Base-by-base conservation (phyloP, 2,329 filamentous ascomycete genomes). In the Nigrograna mackinnonii region DNA sequence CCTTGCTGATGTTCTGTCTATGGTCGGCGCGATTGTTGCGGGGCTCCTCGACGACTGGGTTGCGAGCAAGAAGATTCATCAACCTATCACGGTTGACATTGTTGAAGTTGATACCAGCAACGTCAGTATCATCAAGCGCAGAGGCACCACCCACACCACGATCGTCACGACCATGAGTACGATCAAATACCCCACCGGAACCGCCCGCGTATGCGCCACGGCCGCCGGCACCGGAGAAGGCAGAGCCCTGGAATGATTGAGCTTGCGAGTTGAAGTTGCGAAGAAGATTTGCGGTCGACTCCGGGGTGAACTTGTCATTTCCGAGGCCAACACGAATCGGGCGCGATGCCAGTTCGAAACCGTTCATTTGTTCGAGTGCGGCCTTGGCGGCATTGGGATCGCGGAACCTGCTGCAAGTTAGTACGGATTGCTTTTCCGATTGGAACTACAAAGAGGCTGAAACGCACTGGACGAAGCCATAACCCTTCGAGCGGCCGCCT, bases 281-380 rank as follows among this genome's bases (percentile, higher is more conserved):
- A 66, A 95, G 78, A 68, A 95, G 83, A 74, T 89, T 91, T 70
- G 90, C 87, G 72, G 90, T 96, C 73, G 91, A 94, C 76, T 97
- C 94, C 65, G 91, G 88, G 73, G 91, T 97, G 75, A 97, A 97
- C 83, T 97, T 97, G 88, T 99, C 94, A 78, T 96, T 99, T 74
- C 94, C 94, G 77, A 99, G 89, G 72, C 94, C 94, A 71, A 99
- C 95, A 68, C 94, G 91, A 70, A 99, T 97, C 52, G 91, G 91
- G 68, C 94, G 91, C 72, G 91, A 91, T 62, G 94, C 94, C 58
- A 99, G 85, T 74, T 97, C 94, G 75, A 97, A 99, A 53, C 92
- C 91, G 73, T 99, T 99, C 92, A 99, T 96, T 75, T 96, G 96
- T 71, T 96, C 91, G 52, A 99, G 79, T 49, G 94, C 95, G 70